Conservation (phyloP, 1,139 yeast genomes). For the Geotrichum siamense region DNA sequence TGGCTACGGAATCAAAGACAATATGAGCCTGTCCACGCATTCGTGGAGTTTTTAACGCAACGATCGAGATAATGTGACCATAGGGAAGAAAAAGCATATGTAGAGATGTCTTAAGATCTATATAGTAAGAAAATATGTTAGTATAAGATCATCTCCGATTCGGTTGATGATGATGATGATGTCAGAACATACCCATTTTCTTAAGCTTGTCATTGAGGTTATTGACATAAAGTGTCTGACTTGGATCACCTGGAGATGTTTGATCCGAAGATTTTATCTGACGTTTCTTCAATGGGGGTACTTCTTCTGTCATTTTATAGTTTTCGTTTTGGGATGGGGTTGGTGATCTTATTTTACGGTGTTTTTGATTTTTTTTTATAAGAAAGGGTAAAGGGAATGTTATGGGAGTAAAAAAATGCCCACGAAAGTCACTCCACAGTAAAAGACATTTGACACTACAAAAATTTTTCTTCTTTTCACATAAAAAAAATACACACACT, state of each 20-base stretch:
- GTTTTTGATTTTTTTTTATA: neutral
- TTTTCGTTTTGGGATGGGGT: no score
- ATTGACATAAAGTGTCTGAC: slow-evolving; percentile 54
- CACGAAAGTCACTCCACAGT: slow-evolving; percentile 12
- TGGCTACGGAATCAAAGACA: slow-evolving; percentile 43
- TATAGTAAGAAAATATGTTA: no score
- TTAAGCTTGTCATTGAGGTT: slow-evolving; percentile 61
- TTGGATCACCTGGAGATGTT: slow-evolving; percentile 24
- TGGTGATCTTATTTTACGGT: no score
- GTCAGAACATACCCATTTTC: slow-evolving; percentile 24
- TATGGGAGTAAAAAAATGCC: no score
- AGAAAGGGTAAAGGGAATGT: neutral
- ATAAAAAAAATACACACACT: no score
- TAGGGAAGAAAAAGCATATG: slow-evolving; percentile 58
- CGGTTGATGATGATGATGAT: no score
- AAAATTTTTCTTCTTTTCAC: neutral
- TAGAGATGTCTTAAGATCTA: slow-evolving; percentile 49
- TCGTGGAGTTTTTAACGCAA: slow-evolving; percentile 41
- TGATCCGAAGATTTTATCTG: neutral
- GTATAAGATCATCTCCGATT: no score
- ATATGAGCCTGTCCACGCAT: slow-evolving; percentile 78
- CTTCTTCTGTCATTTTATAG: no score
- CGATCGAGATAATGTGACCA: slow-evolving; percentile 60
- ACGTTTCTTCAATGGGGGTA: slow-evolving; percentile 1
- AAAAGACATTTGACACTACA: neutral